Base-by-base conservation (phyloP, 2,329 filamentous ascomycete species). In the Neospermospora avenae region DNA sequence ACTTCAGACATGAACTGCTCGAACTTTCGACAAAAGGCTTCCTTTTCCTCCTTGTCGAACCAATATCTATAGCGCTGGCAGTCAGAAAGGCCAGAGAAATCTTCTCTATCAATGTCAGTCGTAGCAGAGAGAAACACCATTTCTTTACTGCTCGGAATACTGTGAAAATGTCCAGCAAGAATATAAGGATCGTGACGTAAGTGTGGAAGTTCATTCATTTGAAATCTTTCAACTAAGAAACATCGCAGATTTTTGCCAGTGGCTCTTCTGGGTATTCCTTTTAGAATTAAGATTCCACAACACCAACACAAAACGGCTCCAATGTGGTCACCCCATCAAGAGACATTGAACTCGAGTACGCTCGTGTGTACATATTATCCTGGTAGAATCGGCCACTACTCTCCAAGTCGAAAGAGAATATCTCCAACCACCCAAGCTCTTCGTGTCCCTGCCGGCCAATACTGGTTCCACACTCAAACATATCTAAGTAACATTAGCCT, bases 381-480 rank as follows among this genome's bases (percentile, higher is more conserved):
- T 20, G 18, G 7, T 42, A 4, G n/a, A 42, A 42, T 42, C n/a
- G n/a, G 39, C 39, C n/a, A 42, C 39, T 20, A 42, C 39, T 42
- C 39, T 42, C 39, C 16, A 52, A 25, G 52, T 55, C 35, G 42
- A 59, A 46, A 59, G 44, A 49, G 4, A 34, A 31, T 53, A 24
- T n/a, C n/a, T 1, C 28, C 5, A 31, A 31, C 28, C 28, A 31
- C 28, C 28, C 28, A 5, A 31, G 28, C 28, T 31, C 28, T 31
- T 31, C 28, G 10, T 10, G 5, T 6, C 1, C 28, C 28, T 6
- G 28, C 5, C 5, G 5, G 10, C 28, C 5, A 31, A 31, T 5
- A 10, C 28, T 31, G 10, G 5, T 31, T 31, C 28, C 5, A 31
- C 28, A 5, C 10, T n/a, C n/a, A n/a, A n/a, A n/a, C 28, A 6